Evolutionary conservation across 805 yeast genomes (phyloP), one percentile per base, ranked within the genome.

Genomic region (Monosporozyma yasuniensis): DNA sequence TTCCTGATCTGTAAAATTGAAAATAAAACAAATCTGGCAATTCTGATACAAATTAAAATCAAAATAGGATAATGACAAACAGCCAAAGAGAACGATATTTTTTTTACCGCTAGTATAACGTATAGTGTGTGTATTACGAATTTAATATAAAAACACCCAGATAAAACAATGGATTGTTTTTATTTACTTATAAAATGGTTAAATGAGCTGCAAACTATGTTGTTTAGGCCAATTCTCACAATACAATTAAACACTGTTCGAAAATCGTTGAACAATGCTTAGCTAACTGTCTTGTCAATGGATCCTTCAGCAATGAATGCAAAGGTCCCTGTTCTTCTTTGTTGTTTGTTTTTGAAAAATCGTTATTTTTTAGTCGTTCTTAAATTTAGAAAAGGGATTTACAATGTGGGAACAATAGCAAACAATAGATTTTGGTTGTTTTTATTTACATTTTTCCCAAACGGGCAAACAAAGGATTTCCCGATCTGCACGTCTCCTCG

Each of bases 1-100:
- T 39, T 39, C 42, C 42, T 39, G 42, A 39, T 39, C 42, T 39
- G 42, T 39, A 39, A 21, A 39, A 39, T 39, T 39, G 42, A 39
- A 39, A 39, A 39, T 39, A 39, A 39, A 39, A 19, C 42, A 39
- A 39, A 39, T 39, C 27, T 39, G 42, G 42, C 22, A 39, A 39
- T 21, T 39, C 10, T 39, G 42, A 27, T 21, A 18, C 42, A 39
- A 19, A 39, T 10, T 19, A n/a, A 39, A 14, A 19, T 39, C 6
- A 12, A 32, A 32, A 32, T 14, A 32, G 35, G 35, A 32, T 32
- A 14, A 12, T 12, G 14, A n/a, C 16, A 12, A n/a, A 12, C 35
- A 12, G 35, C 16, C 18, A 32, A n/a, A 6, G n/a, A n/a, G 35
- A 14, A n/a, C 11, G 16, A 32, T 32, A 32, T 32, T 32, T 12